These are phyloP conservation scores for Inga leiocalycina DNA, from an alignment of 306 rosid genomes.

Conservation along the genomic window DNA sequence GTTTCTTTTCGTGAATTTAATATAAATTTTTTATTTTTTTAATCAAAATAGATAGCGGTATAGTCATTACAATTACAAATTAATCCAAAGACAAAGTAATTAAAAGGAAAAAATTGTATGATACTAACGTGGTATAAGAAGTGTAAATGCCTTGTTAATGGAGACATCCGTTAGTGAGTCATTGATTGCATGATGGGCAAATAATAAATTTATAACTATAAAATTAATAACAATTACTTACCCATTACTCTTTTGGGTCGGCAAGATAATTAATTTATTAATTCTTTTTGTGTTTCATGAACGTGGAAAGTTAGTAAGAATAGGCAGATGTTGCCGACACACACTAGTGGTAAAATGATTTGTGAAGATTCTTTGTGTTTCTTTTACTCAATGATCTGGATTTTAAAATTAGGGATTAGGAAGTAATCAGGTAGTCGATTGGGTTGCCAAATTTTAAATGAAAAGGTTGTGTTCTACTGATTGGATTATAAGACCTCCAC, in stretches of 20 bases:
- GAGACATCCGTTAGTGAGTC: conserved; percentile 4
- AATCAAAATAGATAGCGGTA: background rate
- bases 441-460: too few relatives aligned
- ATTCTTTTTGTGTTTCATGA: conserved; percentile 14
- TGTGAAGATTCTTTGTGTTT: background rate
- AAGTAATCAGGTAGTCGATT: too few relatives aligned
- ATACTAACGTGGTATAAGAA: background rate
- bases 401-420: conserved; percentile 7
- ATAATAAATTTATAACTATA: background rate
- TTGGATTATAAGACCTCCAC: too few relatives aligned
- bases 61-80: background rate
- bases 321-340: conserved; percentile 43
- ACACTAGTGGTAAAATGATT: conserved; percentile 28
- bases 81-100: background rate
- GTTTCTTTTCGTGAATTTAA: background rate
- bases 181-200: conserved; percentile 24
- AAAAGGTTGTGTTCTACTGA: too few relatives aligned
- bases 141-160: background rate
- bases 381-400: conserved; percentile 28
- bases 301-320: conserved; percentile 4
- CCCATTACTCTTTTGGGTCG: background rate
- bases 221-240: conserved; percentile 21
- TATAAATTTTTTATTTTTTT: background rate
- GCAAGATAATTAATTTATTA: background rate
- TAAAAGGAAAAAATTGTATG: background rate